Percentiles rank a stretch among this genome's conserved stretches.
Evolutionary conservation across 208 protist genomes (phyloP).

Genomic region (Acanthamoeba healyi): DNA sequence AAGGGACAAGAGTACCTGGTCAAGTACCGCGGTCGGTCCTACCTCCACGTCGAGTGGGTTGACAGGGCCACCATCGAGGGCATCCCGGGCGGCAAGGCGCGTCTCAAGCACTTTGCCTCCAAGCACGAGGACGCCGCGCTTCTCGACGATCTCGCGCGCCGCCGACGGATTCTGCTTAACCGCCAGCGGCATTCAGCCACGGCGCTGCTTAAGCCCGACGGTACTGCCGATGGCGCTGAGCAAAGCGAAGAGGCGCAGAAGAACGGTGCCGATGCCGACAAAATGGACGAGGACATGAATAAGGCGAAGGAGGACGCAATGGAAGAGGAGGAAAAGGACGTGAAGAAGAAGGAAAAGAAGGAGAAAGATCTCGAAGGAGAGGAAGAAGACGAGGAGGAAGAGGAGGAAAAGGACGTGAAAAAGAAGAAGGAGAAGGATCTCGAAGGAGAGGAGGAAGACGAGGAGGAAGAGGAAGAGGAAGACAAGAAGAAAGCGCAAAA

Average conservation of each 20-base stretch:
- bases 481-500: background rate
- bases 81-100: constrained; percentile 3
- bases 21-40: background rate
- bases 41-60: constrained; percentile 27
- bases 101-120: background rate
- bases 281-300: background rate
- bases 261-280: background rate
- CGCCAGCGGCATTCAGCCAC: background rate
- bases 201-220: background rate
- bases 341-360: background rate
- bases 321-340: background rate
- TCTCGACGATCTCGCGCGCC: background rate
- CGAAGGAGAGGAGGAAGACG: background rate
- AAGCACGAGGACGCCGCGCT: background rate
- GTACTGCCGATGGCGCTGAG: background rate
- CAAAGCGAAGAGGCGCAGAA: background rate
- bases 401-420: background rate
- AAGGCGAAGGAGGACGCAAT: background rate
- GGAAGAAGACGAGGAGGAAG: constrained; percentile 24
- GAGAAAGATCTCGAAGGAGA: background rate
- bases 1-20: background rate
- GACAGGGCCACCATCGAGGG: background rate
- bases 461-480: background rate
- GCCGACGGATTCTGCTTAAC: background rate
- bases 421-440: background rate